Evolutionary conservation across 805 yeast species (phyloP).

Genomic region (Ogataea sp.): DNA sequence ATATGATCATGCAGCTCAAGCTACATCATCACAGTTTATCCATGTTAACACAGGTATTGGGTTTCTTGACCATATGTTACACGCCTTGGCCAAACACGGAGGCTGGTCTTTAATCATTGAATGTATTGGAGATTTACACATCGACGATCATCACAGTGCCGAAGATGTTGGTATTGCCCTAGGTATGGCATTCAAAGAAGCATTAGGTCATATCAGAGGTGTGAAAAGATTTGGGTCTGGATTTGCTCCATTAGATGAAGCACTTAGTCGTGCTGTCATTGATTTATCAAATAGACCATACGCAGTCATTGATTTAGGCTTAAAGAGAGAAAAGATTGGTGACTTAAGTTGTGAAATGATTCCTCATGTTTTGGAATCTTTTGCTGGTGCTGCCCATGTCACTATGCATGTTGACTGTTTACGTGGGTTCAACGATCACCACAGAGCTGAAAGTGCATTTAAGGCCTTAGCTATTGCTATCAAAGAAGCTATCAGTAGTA

Average conservation of each 20-base stretch:
- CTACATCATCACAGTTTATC: conserved; percentile 64
- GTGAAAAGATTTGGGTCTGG: conserved; percentile 90
- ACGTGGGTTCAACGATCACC: conserved; percentile 93
- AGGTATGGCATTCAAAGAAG: conserved; percentile 83
- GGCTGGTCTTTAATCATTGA: conserved; percentile 92
- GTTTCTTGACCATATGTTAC: conserved; percentile 94
- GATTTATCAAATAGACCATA: conserved; percentile 90
- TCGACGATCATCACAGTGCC: conserved; percentile 95
- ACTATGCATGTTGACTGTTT: conserved; percentile 93
- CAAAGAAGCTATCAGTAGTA: conserved; percentile 72
- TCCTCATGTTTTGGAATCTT: conserved; percentile 92
- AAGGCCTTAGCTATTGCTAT: conserved; percentile 93
- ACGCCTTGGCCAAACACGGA: conserved; percentile 92
- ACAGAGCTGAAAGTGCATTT: conserved; percentile 92
- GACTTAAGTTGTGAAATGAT: conserved; percentile 93
- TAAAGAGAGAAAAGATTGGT: conserved; percentile 89
- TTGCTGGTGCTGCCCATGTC: conserved; percentile 85
- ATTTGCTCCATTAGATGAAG: conserved; percentile 95
- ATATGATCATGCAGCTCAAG: conserved; percentile 56
- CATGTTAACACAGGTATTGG: conserved; percentile 89
- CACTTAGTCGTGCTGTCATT: conserved; percentile 91
- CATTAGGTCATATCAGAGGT: conserved; percentile 84
- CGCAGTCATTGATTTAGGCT: conserved; percentile 83
- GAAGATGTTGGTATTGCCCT: conserved; percentile 94
- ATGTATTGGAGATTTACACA: conserved; percentile 90